Evolutionary conservation across 208 protist species (phyloP), one percentile per base, ranked within the genome.

Genomic region (Trypanosoma scelopori): DNA sequence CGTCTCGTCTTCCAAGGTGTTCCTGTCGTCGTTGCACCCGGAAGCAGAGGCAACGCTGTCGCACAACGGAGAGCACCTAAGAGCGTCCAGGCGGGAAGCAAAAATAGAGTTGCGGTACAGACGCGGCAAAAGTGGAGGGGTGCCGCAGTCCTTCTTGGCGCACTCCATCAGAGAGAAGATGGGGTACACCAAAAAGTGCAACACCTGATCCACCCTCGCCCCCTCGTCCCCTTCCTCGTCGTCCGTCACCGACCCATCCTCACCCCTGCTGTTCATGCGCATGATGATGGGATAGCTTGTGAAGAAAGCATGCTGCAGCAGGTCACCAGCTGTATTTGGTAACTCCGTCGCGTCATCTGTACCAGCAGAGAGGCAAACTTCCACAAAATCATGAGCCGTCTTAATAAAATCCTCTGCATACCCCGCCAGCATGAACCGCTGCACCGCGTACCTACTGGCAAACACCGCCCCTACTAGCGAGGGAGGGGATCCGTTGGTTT

Each of bases 81-180:
- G 58, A 20, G 74, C 62, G 1, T 78, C 53, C 18, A 30, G 51
- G n/a, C 78, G 78, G 9, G 74, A 28, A 18, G 78, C 49, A 64
- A 86, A 89, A 43, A 93, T 71, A 18, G 87, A 78, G 51, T 93
- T 93, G 45, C 79, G 66, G 46, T 85, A 80, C 23, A 85, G 49
- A 3, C 87, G 70, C 12, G 60, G 35, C 2, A 91, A 35, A 45
- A 84, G 75, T 39, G 80, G 80, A 9, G 65, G 55, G 9, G 82
- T 82, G 15, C 84, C 84, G 46, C 79, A 85, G 18, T 65, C 28
- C 16, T 59, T 48, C 18, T 67, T 60, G 12, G 69, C 57, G 18
- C 32, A 52, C 18, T 76, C 56, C 51, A 77, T 68, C 5, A 64
- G 56, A 13, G 27, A 65, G 49, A 79, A 86, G 22, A 87, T 78